A percentile compares a stretch with the other conserved stretches of the same genome.
These are phyloP conservation scores for Orychophragmus violaceus DNA, from an alignment of 345 rosid species.

Conservation along the genomic window DNA sequence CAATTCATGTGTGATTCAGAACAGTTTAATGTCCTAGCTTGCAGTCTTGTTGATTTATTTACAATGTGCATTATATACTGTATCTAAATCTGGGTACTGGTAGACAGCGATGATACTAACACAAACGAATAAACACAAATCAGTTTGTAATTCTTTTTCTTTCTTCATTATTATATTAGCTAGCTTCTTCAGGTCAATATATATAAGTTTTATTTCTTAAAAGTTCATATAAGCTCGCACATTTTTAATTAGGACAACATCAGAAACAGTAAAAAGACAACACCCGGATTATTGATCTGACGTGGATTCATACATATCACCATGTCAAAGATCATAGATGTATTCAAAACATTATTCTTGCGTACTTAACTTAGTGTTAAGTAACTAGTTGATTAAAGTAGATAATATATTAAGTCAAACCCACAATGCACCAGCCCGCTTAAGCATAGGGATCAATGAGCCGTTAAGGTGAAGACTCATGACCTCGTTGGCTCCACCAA, in stretches of 20 bases:
- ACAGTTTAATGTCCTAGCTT: not conserved
- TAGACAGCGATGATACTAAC: not conserved
- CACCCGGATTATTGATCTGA: not conserved
- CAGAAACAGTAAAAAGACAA: not conserved
- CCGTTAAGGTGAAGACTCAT: constrained; percentile 86
- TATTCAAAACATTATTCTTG: constrained; percentile 6
- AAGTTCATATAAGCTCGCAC: not conserved
- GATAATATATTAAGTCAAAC: constrained; percentile 33
- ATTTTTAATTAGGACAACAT: not conserved
- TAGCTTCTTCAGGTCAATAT: not conserved
- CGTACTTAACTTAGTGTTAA: constrained; percentile 25
- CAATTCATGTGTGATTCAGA: no score
- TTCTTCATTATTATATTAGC: not conserved
- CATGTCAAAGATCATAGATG: constrained; percentile 21
- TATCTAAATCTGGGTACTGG: not conserved
- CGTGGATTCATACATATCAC: constrained; percentile 13
- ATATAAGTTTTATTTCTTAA: not conserved
- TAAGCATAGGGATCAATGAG: constrained; percentile 72
- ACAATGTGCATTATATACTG: no score
- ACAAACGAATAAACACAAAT: not conserved
- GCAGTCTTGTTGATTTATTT: not conserved
- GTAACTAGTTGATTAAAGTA: constrained; percentile 1
- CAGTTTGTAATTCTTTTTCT: not conserved
- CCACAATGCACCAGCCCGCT: constrained; percentile 79
- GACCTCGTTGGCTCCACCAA: constrained; percentile 81